Base-by-base conservation (phyloP, 75 land plant species). In the Isoetes taiwanensis region DNA sequence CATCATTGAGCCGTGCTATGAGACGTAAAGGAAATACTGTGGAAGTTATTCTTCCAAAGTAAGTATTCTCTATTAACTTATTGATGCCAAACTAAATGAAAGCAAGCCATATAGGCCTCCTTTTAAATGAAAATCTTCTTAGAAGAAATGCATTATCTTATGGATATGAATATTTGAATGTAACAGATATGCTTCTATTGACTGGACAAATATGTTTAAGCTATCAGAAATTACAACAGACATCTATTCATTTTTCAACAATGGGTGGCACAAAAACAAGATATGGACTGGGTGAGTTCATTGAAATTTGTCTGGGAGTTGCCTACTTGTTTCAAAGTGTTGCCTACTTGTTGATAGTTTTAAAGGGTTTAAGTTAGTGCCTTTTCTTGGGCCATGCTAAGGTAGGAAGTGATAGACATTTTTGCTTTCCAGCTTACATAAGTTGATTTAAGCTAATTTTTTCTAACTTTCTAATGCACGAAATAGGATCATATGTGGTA, bases 21-120 rank as follows among this genome's bases (percentile, higher is more conserved):
- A 75, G 67, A 29, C 63, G 71, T 35, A 80, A 67, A 56, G 80
- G 80, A 27, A 66, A 80, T 55, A 59, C 77, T 6, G 83, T 83
- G 54, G 87, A 83, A 61, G 87, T 83, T 43, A 69, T 83, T 34
- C 67, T 83, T 32, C 87, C 87, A 43, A 83, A 74, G 87, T 83
- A 77, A 33, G 64, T 17, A 2, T 46, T 23, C 50, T 17, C 4
- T 9, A 5, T 46, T 5, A 6, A 46, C 6, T 17, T 5, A 6
- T 17, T 14, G 4, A 5, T 6, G 23, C 16, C 23, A 9, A 9
- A 46, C 16, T 46, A 46, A 46, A 46, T 46, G 6, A 8, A 9
- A 3, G 28, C 32, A 8, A 26, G 28, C 30, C n/a, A 3, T 28
- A 26, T 4, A 24, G 16, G 4, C 11, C 28, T 16, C 3, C 10